phyloP scores from a whole-genome alignment of 306 rosid species.

The Vigna mungo region DNA sequence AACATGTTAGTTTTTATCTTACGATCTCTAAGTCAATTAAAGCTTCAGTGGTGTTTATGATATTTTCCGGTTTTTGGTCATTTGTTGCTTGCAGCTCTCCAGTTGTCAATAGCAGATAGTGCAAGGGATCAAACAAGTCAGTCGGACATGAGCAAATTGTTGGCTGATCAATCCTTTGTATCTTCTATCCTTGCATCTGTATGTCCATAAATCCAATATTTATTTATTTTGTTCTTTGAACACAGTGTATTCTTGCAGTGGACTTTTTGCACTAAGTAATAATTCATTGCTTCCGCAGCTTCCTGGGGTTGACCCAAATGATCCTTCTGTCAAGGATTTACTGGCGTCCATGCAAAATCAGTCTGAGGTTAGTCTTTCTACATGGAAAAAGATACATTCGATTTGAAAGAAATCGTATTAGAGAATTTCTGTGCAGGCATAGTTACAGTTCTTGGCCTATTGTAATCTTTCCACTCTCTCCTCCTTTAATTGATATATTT shows the following conservation, averaged over 20 bases:
- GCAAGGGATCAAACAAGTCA: constrained; percentile 66
- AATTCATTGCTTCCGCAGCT: constrained; percentile 68
- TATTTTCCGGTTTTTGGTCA: constrained; percentile 31
- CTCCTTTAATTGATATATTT: constrained; percentile 8
- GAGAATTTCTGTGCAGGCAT: constrained; percentile 16
- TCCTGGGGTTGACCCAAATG: constrained; percentile 98
- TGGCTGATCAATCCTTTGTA: constrained; percentile 91
- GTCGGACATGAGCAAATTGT: constrained; percentile 83
- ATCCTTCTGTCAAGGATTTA: constrained; percentile 92
- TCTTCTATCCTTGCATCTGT: constrained; percentile 94
- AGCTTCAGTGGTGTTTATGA: constrained; percentile 29
- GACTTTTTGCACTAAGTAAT: constrained; percentile 29
- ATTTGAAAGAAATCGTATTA: neutral
- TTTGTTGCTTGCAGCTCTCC: constrained; percentile 76
- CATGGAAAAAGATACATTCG: constrained; percentile 1
- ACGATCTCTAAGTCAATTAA: constrained; percentile 2
- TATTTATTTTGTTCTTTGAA: constrained; percentile 6
- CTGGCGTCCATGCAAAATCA: constrained; percentile 96
- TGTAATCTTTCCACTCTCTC: neutral
- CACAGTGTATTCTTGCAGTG: constrained; percentile 28
- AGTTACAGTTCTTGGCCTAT: constrained; percentile 18
- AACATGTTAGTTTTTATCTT: constrained; percentile 22
- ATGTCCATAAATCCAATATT: constrained; percentile 45
- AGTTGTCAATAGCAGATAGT: constrained; percentile 80
- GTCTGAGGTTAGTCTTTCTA: constrained; percentile 60